Conservation (phyloP, 2,329 filamentous ascomycete genomes). For the Aspergillus brunneoviolaceus region DNA sequence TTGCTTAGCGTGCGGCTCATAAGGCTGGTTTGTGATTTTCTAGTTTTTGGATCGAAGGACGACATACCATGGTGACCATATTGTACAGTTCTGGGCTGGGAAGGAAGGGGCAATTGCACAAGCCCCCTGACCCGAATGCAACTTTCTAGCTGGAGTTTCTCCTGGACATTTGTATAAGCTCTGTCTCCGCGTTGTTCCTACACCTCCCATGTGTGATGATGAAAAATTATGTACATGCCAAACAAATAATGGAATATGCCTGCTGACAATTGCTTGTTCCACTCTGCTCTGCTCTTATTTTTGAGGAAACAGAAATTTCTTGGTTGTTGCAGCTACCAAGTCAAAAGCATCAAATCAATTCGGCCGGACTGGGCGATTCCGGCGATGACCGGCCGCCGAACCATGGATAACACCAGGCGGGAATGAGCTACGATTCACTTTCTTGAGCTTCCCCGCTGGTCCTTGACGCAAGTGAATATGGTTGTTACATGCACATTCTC, state of each 20-base stretch:
- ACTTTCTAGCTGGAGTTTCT: background rate
- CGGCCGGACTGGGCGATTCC: background rate
- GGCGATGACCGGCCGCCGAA: background rate
- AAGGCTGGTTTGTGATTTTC: slow-evolving; percentile 1
- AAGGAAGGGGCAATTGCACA: background rate
- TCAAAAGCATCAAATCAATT: background rate
- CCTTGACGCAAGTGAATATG: slow-evolving; percentile 20
- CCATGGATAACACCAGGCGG: background rate
- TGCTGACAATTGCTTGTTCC: background rate
- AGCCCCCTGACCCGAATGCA: background rate
- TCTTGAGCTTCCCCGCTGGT: background rate
- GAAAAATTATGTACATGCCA: background rate
- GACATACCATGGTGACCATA: slow-evolving; percentile 9
- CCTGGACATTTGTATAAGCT: background rate
- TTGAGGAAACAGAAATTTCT: background rate
- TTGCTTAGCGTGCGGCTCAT: slow-evolving; percentile 15
- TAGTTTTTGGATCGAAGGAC: slow-evolving; percentile 11
- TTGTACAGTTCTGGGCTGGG: slow-evolving; percentile 16
- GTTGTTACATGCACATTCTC: background rate
- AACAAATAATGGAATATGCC: background rate
- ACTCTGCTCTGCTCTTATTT: background rate
- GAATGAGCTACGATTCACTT: background rate
- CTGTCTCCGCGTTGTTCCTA: background rate
- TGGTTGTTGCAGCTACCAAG: background rate
- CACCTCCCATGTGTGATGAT: background rate